Percentiles rank a stretch among this genome's conserved stretches.
Conservation (phyloP, 2,329 filamentous ascomycete species). For the Ceratocystis huliohia region DNA sequence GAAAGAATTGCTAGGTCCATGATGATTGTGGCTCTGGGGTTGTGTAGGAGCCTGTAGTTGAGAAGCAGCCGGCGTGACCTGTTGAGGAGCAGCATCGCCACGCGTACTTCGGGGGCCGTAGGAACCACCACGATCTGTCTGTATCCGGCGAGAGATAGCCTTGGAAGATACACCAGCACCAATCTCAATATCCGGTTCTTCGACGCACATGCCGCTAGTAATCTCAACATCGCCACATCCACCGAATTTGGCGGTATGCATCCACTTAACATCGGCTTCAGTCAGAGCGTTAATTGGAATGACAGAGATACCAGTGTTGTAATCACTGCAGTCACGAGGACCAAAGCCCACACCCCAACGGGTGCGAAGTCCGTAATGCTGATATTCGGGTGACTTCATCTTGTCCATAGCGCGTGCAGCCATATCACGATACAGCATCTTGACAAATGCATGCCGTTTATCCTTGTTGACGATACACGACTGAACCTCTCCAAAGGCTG, state of each 20-base stretch:
- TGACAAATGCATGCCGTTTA: conserved; percentile 96
- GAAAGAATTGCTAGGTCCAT: conserved; percentile 1
- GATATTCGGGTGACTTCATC: conserved; percentile 58
- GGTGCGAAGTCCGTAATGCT: conserved; percentile 64
- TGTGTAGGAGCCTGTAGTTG: conserved; percentile 9
- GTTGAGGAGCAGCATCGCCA: conserved; percentile 25
- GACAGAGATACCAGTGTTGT: conserved; percentile 77
- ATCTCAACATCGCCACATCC: conserved; percentile 77
- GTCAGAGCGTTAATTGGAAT: conserved; percentile 89
- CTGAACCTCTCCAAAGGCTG: conserved; percentile 73
- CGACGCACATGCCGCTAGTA: conserved; percentile 72
- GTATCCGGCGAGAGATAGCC: conserved; percentile 58
- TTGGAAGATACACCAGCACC: conserved; percentile 95
- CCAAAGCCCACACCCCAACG: conserved; percentile 97
- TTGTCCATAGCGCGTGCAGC: conserved; percentile 72
- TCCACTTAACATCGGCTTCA: conserved; percentile 95
- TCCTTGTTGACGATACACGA: conserved; percentile 97
- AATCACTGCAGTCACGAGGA: conserved; percentile 93
- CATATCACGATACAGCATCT: conserved; percentile 85
- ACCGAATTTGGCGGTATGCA: conserved; percentile 83
- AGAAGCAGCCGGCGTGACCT: not conserved
- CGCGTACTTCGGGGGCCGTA: conserved; percentile 53
- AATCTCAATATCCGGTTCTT: conserved; percentile 98
- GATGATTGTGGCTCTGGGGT: conserved; percentile 10
- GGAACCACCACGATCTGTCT: conserved; percentile 53